These are phyloP conservation scores for Yamadazyma conglobata DNA, from an alignment of 1,139 yeast species.

Conservation along the genomic window DNA sequence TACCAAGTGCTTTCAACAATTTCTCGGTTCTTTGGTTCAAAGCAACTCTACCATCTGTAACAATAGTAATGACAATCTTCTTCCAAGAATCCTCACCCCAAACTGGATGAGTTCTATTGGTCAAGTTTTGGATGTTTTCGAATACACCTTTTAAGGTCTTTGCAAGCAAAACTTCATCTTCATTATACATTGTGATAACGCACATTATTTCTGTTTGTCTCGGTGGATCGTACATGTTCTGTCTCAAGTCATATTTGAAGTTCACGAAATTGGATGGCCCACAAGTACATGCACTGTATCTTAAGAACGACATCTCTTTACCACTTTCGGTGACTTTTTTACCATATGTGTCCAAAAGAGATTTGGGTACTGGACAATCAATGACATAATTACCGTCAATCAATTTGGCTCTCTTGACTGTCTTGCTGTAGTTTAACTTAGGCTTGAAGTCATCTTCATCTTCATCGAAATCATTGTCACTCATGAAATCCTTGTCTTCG, in stretches of 20 bases:
- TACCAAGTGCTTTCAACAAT: constrained; percentile 68
- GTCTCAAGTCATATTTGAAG: constrained; percentile 64
- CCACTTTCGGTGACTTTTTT: constrained; percentile 43
- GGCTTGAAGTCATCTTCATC: constrained; percentile 44
- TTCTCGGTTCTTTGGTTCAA: constrained; percentile 63
- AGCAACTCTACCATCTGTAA: constrained; percentile 75
- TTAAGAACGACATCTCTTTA: constrained; percentile 71
- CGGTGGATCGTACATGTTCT: constrained; percentile 60
- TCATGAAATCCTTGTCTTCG: too few relatives aligned
- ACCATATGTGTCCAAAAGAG: constrained; percentile 53
- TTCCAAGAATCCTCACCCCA: constrained; percentile 88
- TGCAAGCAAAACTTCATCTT: constrained; percentile 68
- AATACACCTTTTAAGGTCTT: constrained; percentile 75
- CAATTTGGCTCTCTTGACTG: constrained; percentile 50
- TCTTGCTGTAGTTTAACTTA: constrained; percentile 42
- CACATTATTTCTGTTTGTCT: constrained; percentile 71
- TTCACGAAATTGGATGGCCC: constrained; percentile 63
- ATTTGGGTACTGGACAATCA: constrained; percentile 73
- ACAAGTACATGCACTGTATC: constrained; percentile 80
- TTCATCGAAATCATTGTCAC: constrained; percentile 17
- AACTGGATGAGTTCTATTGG: constrained; percentile 52
- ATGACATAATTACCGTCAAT: constrained; percentile 72
- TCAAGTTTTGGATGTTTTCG: constrained; percentile 64
- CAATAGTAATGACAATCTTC: constrained; percentile 68
- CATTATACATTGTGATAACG: constrained; percentile 79